Evolutionary conservation across 495 filamentous ascomycete species (phyloP), one percentile per base, ranked within the genome.

Genomic region (Opeltia flavorubescens): DNA sequence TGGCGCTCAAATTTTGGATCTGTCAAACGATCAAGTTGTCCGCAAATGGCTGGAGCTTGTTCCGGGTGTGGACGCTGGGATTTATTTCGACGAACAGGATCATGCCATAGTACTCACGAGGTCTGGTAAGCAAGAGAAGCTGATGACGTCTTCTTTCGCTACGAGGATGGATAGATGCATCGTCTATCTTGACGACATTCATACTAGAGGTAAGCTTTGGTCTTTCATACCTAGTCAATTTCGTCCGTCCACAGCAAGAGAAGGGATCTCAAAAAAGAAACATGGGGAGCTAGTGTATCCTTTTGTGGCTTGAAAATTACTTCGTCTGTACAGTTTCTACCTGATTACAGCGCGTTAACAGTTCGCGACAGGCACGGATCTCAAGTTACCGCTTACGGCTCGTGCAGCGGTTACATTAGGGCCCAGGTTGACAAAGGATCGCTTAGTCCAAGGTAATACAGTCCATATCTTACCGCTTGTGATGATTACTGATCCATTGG

Each of bases 341-440:
- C n/a, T n/a, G n/a, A n/a, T n/a, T n/a, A n/a, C n/a, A n/a, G n/a
- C n/a, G n/a, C n/a, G n/a, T n/a, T n/a, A n/a, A n/a, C n/a, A n/a
- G n/a, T n/a, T n/a, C n/a, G n/a, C n/a, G n/a, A n/a, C 13, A 41
- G 38, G 84, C 0, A 85, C 76, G 2, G 81, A 89, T 51, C 52
- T 89, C 7, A 78, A 70, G 51, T 52, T 89, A 3, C 83, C 83
- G 0, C 44, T 39, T 0, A 24, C 66, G 13, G 77, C 75, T 49
- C 63, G 77, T 12, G 84, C 80, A 2, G 78, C 80, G 4, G 77
- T 89, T 1, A 87, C 80, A 0, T 62, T 89, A 0, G 82, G 84
- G 0, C 69, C 78, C 0, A 62, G 66, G 9, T 55, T 84, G 2
- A 78, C 78, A 0, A 88, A 89, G 57, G 83, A 89, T 42, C 68